Evolutionary conservation across 2,329 filamentous ascomycete species (phyloP).

Genomic region (Lizonia empirigonia): DNA sequence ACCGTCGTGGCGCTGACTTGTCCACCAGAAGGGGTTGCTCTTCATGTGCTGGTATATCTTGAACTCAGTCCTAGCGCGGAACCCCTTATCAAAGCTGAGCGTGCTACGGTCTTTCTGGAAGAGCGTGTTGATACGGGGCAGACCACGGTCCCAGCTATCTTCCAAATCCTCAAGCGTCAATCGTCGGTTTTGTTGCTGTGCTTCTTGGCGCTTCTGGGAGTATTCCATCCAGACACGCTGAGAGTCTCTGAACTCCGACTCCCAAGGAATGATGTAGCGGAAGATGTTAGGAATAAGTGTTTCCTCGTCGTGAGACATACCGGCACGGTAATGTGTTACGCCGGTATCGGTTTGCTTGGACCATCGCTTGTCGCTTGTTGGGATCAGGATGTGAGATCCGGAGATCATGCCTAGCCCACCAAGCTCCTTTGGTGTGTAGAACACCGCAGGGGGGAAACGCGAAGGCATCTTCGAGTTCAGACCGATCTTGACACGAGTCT

Average conservation of each 20-base stretch:
- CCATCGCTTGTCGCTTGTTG: constrained; percentile 96
- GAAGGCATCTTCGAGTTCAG: constrained; percentile 99
- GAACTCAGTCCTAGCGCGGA: constrained; percentile 93
- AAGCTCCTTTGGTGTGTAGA: constrained; percentile 97
- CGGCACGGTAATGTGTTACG: constrained; percentile 93
- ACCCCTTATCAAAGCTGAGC: constrained; percentile 97
- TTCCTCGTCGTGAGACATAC: constrained; percentile 98
- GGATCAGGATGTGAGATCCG: constrained; percentile 95
- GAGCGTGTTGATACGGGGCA: constrained; percentile 96
- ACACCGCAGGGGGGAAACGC: constrained; percentile 95
- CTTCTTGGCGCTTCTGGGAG: constrained; percentile 95
- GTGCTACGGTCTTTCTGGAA: constrained; percentile 99
- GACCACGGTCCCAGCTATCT: constrained; percentile 96
- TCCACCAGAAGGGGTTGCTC: constrained; percentile 99
- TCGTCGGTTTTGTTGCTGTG: constrained; percentile 94
- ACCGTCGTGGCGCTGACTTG: constrained; percentile 93
- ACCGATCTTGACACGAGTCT: constrained; percentile 97
- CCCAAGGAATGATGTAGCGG: constrained; percentile 99
- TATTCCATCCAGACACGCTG: constrained; percentile 99
- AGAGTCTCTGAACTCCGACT: constrained; percentile 98
- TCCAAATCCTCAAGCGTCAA: constrained; percentile 95
- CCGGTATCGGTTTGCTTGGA: constrained; percentile 97
- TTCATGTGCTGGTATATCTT: constrained; percentile 99
- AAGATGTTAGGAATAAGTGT: constrained; percentile 99
- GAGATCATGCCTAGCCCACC: constrained; percentile 99